Evolutionary conservation across 352 stramenopile species (phyloP).

Genomic region (Bremia lactucae): DNA sequence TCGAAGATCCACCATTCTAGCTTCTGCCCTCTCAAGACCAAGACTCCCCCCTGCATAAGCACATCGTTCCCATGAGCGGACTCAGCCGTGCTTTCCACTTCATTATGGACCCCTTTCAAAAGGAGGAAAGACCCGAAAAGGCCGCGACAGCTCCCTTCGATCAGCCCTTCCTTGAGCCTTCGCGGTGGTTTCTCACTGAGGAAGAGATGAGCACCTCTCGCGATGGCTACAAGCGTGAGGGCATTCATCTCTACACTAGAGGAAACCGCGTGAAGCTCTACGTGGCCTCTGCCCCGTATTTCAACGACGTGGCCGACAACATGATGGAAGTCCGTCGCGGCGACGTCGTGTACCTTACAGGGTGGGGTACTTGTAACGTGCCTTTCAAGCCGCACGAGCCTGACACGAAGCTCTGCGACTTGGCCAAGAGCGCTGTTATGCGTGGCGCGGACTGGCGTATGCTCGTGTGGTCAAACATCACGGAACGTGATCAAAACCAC

Average conservation of each 20-base stretch:
- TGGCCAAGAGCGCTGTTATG: slow-evolving; percentile 27
- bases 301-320: slow-evolving; percentile 37
- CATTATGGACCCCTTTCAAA: slow-evolving; percentile 25
- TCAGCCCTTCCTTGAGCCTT: slow-evolving; percentile 40
- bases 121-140: slow-evolving; percentile 19
- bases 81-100: slow-evolving; percentile 25
- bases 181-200: slow-evolving; percentile 49
- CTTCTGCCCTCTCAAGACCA: slow-evolving; percentile 6
- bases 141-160: slow-evolving; percentile 21
- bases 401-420: slow-evolving; percentile 25
- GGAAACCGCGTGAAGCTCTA: slow-evolving; percentile 47
- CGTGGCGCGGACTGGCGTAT: slow-evolving; percentile 23
- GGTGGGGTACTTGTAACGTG: slow-evolving; percentile 55
- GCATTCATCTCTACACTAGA: slow-evolving; percentile 33
- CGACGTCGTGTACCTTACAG: slow-evolving; percentile 40
- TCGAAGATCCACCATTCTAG: slow-evolving; percentile 8
- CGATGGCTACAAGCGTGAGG: slow-evolving; percentile 27
- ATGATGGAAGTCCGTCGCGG: slow-evolving; percentile 17
- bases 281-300: slow-evolving; percentile 35
- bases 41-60: background rate
- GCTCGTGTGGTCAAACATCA: slow-evolving; percentile 56
- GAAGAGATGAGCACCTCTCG: slow-evolving; percentile 42
- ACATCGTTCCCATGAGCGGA: slow-evolving; percentile 6
- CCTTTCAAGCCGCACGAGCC: slow-evolving; percentile 35
- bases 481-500: slow-evolving; percentile 42